Evolutionary conservation across 305 asterid genomes (phyloP).

Genomic region (Ilex paraguariensis): DNA sequence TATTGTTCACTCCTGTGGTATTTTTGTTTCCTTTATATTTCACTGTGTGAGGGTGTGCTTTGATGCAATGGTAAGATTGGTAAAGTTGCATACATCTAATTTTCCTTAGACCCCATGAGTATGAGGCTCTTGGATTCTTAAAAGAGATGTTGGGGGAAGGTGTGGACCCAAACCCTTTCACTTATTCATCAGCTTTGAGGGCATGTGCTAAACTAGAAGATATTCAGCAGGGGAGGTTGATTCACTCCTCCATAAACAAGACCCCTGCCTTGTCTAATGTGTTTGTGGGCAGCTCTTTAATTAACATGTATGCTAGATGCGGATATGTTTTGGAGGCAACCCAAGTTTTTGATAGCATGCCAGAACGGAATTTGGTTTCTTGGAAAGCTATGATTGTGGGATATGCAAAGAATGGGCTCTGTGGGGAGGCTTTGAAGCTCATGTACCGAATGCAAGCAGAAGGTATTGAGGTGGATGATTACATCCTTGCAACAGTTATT

Average conservation of each 20-base stretch:
- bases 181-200: constrained; percentile 75
- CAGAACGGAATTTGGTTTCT: constrained; percentile 61
- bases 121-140: constrained; percentile 77
- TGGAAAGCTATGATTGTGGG: constrained; percentile 82
- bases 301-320: constrained; percentile 70
- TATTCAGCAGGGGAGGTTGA: constrained; percentile 53
- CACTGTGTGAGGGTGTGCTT: too few relatives aligned
- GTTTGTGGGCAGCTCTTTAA: constrained; percentile 73
- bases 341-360: constrained; percentile 64
- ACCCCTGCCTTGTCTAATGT: constrained; percentile 49
- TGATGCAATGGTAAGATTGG: too few relatives aligned
- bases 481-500: constrained; percentile 51
- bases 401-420: constrained; percentile 62
- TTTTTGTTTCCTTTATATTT: too few relatives aligned
- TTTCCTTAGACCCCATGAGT: too few relatives aligned
- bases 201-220: constrained; percentile 75
- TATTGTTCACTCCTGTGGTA: too few relatives aligned
- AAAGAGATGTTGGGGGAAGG: constrained; percentile 85
- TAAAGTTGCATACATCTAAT: too few relatives aligned
- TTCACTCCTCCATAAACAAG: constrained; percentile 70
- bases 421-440: constrained; percentile 78
- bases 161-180: constrained; percentile 68
- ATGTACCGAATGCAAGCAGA: constrained; percentile 74
- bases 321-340: constrained; percentile 61
- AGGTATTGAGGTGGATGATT: constrained; percentile 66